Evolutionary conservation across 176 grass and related monocot genomes (phyloP).

Genomic region (Oryza coarctata): DNA sequence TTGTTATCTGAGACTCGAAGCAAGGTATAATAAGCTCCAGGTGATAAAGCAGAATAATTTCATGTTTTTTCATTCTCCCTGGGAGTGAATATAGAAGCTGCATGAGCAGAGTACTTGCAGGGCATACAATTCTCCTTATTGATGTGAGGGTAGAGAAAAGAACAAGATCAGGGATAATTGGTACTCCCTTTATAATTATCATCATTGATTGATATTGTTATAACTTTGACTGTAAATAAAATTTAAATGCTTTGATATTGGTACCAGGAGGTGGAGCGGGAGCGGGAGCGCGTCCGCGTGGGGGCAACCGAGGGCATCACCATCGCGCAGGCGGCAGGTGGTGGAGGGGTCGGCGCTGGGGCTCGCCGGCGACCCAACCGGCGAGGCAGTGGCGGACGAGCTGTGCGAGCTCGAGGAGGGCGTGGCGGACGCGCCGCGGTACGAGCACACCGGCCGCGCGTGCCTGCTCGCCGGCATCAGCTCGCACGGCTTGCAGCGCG

Average conservation of each 20-base stretch:
- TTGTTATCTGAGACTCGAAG: background rate
- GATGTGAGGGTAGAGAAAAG: constrained; percentile 16
- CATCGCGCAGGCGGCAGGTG: background rate
- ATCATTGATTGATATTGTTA: no score
- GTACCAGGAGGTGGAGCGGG: constrained; percentile 53
- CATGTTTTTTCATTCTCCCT: background rate
- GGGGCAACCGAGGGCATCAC: constrained; percentile 41
- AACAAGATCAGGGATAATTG: background rate
- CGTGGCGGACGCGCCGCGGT: constrained; percentile 12
- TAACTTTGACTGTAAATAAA: no score
- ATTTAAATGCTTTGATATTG: no score
- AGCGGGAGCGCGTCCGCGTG: constrained; percentile 41
- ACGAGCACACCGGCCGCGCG: constrained; percentile 28
- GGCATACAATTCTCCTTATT: background rate
- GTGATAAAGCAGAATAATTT: background rate
- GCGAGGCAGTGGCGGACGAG: constrained; percentile 25
- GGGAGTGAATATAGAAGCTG: background rate
- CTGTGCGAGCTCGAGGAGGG: constrained; percentile 21
- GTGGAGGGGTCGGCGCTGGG: background rate
- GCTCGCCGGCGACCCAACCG: constrained; percentile 1
- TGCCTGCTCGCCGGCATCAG: constrained; percentile 43
- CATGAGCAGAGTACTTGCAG: background rate
- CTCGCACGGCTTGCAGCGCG: constrained; percentile 38
- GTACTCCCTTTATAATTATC: no score
- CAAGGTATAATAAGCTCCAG: background rate